A percentile compares a stretch with the other conserved stretches of the same genome.
These are phyloP conservation scores for Saccharomycopsis olivae DNA, from an alignment of 805 yeast genomes.

Conservation along the genomic window DNA sequence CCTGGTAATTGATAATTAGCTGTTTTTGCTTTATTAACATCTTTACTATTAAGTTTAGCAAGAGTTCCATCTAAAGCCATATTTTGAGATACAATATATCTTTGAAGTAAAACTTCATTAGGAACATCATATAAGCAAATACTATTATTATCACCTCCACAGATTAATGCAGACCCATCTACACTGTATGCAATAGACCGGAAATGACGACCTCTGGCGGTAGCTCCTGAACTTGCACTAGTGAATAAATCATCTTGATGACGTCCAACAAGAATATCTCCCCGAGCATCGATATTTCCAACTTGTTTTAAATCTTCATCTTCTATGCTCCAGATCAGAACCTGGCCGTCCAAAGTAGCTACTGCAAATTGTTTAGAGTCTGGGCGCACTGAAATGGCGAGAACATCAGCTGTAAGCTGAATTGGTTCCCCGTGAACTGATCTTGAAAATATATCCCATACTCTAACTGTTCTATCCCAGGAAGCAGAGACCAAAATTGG, in stretches of 20 bases:
- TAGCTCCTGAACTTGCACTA: conserved; percentile 66
- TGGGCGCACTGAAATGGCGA: conserved; percentile 76
- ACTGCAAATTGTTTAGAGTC: conserved; percentile 90
- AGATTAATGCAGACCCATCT: conserved; percentile 80
- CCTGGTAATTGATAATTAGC: too few species aligned
- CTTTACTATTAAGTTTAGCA: conserved; percentile 65
- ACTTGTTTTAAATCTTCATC: conserved; percentile 67
- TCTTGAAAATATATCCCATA: conserved; percentile 89
- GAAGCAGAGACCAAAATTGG: conserved; percentile 78
- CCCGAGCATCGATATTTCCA: conserved; percentile 75
- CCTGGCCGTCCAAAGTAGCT: conserved; percentile 79
- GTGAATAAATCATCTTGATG: conserved; percentile 72
- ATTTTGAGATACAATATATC: conserved; percentile 78
- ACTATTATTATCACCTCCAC: conserved; percentile 89
- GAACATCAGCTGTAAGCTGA: conserved; percentile 73
- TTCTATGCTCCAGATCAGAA: conserved; percentile 75
- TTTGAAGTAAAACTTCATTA: conserved; percentile 73
- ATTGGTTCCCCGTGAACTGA: conserved; percentile 85
- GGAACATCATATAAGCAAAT: conserved; percentile 85
- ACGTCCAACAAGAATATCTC: conserved; percentile 83
- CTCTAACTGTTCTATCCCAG: conserved; percentile 91
- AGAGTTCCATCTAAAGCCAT: conserved; percentile 87
- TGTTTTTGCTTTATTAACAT: conserved; percentile 51
- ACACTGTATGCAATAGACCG: conserved; percentile 74
- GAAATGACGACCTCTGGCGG: conserved; percentile 76